Conservation (phyloP, 2,329 filamentous ascomycete species). For the Fusarium sp. region DNA sequence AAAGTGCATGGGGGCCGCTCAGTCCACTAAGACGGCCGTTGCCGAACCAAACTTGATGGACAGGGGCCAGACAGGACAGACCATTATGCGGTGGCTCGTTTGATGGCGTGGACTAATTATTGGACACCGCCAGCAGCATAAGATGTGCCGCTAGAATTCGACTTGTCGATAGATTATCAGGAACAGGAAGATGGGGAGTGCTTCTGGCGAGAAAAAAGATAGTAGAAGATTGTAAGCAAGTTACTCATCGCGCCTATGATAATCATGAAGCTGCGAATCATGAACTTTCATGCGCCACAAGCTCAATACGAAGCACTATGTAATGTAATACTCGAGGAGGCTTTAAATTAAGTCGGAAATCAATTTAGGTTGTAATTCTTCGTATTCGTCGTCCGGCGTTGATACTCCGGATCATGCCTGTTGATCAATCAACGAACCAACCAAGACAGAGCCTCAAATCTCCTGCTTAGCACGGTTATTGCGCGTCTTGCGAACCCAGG, state of each 20-base stretch:
- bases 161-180: constrained; percentile 1
- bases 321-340: background rate
- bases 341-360: background rate
- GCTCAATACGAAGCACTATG: background rate
- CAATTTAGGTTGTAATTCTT: background rate
- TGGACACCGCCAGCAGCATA: constrained; percentile 17
- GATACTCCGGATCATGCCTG: background rate
- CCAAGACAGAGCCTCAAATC: background rate
- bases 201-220: constrained; percentile 3
- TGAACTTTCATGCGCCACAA: background rate
- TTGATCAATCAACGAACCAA: background rate
- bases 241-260: constrained; percentile 5
- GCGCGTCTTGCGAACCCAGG: background rate
- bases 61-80: constrained; percentile 30
- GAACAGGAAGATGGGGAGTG: background rate
- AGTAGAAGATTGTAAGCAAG: background rate
- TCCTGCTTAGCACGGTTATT: constrained; percentile 9
- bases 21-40: constrained; percentile 42
- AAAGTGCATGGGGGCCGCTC: constrained; percentile 26
- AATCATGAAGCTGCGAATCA: constrained; percentile 12
- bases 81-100: constrained; percentile 37
- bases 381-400: background rate
- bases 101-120: constrained; percentile 25
- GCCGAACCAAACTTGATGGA: constrained; percentile 40
- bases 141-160: constrained; percentile 29